These are phyloP conservation scores for Balamuthia mandrillaris DNA, from an alignment of 208 protist genomes.

Conservation along the genomic window DNA sequence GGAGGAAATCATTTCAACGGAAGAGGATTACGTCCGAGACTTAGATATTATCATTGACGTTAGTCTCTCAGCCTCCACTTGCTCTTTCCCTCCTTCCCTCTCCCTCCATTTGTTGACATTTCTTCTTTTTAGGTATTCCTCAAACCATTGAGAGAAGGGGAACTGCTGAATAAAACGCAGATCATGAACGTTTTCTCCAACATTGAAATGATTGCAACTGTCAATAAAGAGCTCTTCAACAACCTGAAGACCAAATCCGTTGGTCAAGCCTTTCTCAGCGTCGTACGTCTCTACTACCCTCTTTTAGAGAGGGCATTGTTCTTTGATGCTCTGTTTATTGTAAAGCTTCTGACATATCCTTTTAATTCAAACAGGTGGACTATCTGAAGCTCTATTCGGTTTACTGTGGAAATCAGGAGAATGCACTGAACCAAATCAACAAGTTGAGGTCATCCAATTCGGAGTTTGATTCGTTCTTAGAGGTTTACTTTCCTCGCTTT, in stretches of 20 bases:
- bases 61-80: background rate
- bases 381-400: conserved; percentile 37
- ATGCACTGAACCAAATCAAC: background rate
- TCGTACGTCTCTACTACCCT: background rate
- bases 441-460: background rate
- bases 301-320: too few relatives aligned
- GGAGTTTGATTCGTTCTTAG: background rate
- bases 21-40: conserved; percentile 44
- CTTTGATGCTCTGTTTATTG: too few relatives aligned
- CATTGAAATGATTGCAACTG: conserved; percentile 24
- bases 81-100: background rate
- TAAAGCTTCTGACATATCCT: too few relatives aligned
- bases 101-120: too few relatives aligned
- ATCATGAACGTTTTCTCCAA: conserved; percentile 40
- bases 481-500: background rate
- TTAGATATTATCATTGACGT: conserved; percentile 36
- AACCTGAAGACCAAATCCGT: background rate
- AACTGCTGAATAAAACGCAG: background rate
- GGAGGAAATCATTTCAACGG: conserved; percentile 41
- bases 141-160: background rate
- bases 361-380: too few relatives aligned
- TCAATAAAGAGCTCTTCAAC: conserved; percentile 18
- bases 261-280: conserved; percentile 20
- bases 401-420: conserved; percentile 34
- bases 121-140: background rate